phyloP scores from a whole-genome alignment of 2,329 filamentous ascomycete species.

The Aureobasidium sp. region DNA sequence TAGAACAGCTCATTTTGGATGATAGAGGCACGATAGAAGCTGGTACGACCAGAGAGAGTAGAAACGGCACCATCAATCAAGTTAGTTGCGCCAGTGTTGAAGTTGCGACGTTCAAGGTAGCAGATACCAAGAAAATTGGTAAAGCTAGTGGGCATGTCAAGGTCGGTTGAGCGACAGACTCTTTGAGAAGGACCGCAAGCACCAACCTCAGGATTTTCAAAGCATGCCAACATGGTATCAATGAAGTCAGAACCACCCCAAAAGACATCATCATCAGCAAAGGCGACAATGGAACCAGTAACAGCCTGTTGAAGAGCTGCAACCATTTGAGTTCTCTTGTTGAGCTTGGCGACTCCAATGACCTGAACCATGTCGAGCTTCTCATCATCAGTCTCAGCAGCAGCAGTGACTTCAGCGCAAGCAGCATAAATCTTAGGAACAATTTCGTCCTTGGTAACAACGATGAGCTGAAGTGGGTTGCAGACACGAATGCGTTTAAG shows the following conservation, averaged over 20 bases:
- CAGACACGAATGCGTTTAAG: conserved; percentile 22
- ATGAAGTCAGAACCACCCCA: conserved; percentile 26
- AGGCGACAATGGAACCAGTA: conserved; percentile 25
- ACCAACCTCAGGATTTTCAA: conserved; percentile 43
- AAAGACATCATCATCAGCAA: conserved; percentile 32
- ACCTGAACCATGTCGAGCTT: conserved; percentile 20
- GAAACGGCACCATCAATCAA: conserved; percentile 53
- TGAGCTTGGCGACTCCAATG: conserved; percentile 28
- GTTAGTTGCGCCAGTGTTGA: conserved; percentile 51
- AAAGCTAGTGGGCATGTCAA: conserved; percentile 20
- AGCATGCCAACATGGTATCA: conserved; percentile 29
- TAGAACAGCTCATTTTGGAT: conserved; percentile 40
- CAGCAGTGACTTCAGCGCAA: background rate
- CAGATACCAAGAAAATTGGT: conserved; percentile 51
- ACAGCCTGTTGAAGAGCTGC: conserved; percentile 23
- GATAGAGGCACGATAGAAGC: conserved; percentile 45
- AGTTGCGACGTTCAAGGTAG: conserved; percentile 58
- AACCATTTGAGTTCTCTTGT: conserved; percentile 31
- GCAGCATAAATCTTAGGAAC: conserved; percentile 18
- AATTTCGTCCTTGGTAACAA: conserved; percentile 25
- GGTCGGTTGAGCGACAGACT: conserved; percentile 35
- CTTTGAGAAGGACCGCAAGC: conserved; percentile 52
- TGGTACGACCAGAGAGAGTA: conserved; percentile 52
- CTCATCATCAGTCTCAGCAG: conserved; percentile 10
- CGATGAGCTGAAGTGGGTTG: conserved; percentile 22